These are phyloP conservation scores for Botrytis hyacinthi DNA, from an alignment of 2,329 filamentous ascomycete genomes.

Conservation along the genomic window DNA sequence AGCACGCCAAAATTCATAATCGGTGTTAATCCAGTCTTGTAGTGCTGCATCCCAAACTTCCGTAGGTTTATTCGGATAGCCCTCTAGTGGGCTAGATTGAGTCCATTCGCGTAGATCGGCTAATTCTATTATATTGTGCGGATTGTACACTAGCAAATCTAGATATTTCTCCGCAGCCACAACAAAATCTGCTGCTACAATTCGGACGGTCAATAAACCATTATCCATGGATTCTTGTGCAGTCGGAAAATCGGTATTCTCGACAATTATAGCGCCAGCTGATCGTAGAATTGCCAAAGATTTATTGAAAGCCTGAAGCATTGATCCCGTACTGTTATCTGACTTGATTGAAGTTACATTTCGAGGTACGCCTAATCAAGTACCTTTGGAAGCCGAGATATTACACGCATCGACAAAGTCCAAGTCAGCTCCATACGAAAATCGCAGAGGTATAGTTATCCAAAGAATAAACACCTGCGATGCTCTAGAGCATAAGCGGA, in stretches of 20 bases:
- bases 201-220: neutral
- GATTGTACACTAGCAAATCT: neutral
- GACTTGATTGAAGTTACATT: constrained; percentile 48
- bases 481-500: constrained; percentile 32
- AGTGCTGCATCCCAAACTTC: neutral
- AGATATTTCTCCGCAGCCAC: neutral
- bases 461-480: constrained; percentile 26
- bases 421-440: neutral
- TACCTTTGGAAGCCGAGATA: constrained; percentile 46
- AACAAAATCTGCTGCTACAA: neutral
- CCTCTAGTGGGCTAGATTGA: neutral
- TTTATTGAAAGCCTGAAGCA: neutral
- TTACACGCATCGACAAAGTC: constrained; percentile 28
- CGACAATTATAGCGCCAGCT: constrained; percentile 5
- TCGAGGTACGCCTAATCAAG: constrained; percentile 42
- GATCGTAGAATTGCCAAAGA: neutral
- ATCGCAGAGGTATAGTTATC: constrained; percentile 44
- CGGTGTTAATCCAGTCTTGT: neutral
- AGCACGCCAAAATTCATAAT: neutral
- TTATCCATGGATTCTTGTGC: neutral
- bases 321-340: neutral
- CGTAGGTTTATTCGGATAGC: neutral
- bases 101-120: neutral
- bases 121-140: neutral
- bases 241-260: neutral